These are phyloP conservation scores for Dicorynia guianensis DNA, from an alignment of 306 rosid species.

Conservation along the genomic window DNA sequence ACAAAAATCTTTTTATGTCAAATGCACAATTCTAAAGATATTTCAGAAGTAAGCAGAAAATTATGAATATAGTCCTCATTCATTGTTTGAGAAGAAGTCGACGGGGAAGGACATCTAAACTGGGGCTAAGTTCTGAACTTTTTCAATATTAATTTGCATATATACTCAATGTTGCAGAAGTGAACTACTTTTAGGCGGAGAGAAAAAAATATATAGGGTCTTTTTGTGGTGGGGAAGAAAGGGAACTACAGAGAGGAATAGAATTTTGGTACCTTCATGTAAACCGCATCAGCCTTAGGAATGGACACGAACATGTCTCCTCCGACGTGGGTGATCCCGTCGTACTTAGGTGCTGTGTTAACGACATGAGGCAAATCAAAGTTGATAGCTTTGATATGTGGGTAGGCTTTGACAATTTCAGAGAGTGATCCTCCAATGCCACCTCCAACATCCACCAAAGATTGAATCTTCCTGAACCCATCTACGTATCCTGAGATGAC, in stretches of 20 bases:
- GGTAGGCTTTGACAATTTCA: slow-evolving; percentile 56
- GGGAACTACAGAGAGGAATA: neutral
- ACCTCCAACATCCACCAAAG: slow-evolving; percentile 58
- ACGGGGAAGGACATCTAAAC: too few species aligned
- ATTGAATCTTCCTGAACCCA: slow-evolving; percentile 46
- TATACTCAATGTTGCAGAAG: too few species aligned
- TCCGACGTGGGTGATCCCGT: slow-evolving; percentile 57
- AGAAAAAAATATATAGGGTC: too few species aligned
- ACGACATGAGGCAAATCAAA: slow-evolving; percentile 59
- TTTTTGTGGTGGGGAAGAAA: too few species aligned
- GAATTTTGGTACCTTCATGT: slow-evolving; percentile 50
- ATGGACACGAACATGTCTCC: slow-evolving; percentile 56
- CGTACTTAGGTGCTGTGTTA: slow-evolving; percentile 43
- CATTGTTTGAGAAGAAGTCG: neutral
- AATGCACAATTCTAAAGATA: neutral
- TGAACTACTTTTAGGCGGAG: neutral
- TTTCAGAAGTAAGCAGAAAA: neutral
- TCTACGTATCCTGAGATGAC: slow-evolving; percentile 48
- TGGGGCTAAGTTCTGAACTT: too few species aligned
- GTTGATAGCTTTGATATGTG: slow-evolving; percentile 53
- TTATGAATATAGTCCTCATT: neutral
- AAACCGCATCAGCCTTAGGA: slow-evolving; percentile 54
- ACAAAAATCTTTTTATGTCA: neutral
- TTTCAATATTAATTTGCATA: too few species aligned
- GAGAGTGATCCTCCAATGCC: slow-evolving; percentile 57